Conservation (phyloP, 352 stramenopile species). For the Pythium sp. region DNA sequence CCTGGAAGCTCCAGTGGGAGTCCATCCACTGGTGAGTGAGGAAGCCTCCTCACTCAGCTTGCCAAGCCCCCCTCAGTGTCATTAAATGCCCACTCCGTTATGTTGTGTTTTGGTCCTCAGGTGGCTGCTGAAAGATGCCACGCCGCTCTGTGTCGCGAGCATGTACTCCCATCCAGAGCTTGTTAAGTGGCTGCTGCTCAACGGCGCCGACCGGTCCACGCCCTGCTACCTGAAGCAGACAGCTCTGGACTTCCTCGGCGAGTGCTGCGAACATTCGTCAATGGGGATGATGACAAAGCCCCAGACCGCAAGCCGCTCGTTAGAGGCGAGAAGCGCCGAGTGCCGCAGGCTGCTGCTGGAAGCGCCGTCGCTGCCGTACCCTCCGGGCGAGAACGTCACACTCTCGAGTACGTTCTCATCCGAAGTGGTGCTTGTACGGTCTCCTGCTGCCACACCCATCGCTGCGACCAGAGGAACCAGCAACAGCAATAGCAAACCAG, state of each 20-base stretch:
- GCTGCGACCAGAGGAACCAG: constrained; percentile 6
- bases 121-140: constrained; percentile 69
- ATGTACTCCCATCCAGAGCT: constrained; percentile 51
- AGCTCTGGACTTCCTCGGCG: constrained; percentile 45
- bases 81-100: neutral
- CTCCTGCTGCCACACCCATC: constrained; percentile 19
- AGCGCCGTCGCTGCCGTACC: constrained; percentile 26
- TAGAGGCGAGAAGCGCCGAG: constrained; percentile 24
- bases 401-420: constrained; percentile 41
- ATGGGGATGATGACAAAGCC: neutral
- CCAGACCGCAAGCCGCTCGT: neutral
- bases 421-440: constrained; percentile 36
- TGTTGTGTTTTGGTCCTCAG: constrained; percentile 12
- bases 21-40: constrained; percentile 49
- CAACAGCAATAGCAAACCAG: neutral
- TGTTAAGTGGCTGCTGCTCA: constrained; percentile 52
- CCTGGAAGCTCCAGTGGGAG: constrained; percentile 66
- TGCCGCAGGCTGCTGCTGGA: constrained; percentile 40
- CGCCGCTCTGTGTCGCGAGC: constrained; percentile 61
- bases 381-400: constrained; percentile 25
- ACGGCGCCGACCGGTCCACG: constrained; percentile 49
- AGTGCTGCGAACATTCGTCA: constrained; percentile 41
- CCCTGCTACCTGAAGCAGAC: constrained; percentile 55
- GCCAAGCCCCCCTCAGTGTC: neutral
- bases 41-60: neutral